Percentiles rank a stretch among this genome's conserved stretches.
Evolutionary conservation across 2,329 filamentous ascomycete genomes (phyloP).

Genomic region (Penicillium sp.): DNA sequence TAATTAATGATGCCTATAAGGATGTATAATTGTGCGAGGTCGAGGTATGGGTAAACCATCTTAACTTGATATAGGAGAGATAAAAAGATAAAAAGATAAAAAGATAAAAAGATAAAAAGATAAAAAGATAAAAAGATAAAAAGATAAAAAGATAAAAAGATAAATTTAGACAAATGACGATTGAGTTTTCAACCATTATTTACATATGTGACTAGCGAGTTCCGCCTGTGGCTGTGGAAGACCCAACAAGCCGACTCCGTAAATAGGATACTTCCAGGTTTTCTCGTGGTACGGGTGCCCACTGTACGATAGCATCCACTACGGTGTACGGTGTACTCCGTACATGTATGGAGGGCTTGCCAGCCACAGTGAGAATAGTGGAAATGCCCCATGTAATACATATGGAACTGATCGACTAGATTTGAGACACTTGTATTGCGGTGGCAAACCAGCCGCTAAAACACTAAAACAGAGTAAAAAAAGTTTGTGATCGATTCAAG

Average conservation of each 20-base stretch:
- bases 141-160: too few species aligned
- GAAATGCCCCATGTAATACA: constrained; percentile 15
- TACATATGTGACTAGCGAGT: background rate
- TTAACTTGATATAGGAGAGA: background rate
- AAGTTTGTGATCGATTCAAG: background rate
- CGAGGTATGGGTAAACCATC: background rate
- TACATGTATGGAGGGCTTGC: background rate
- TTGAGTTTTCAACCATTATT: background rate
- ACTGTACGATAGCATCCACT: constrained; percentile 2
- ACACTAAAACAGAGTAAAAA: background rate
- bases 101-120: too few species aligned
- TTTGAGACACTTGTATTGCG: constrained; percentile 11
- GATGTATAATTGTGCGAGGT: background rate
- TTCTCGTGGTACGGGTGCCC: constrained; percentile 2
- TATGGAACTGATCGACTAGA: constrained; percentile 7
- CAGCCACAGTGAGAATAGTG: constrained; percentile 8
- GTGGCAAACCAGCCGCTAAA: constrained; percentile 7
- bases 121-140: too few species aligned
- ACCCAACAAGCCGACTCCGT: background rate
- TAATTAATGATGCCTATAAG: background rate
- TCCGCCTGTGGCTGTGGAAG: background rate
- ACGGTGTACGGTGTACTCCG: background rate
- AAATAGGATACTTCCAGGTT: background rate
- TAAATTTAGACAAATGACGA: background rate
- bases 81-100: too few species aligned